Percentiles rank a stretch among this genome's conserved stretches.
phyloP scores from a whole-genome alignment of 2,329 filamentous ascomycete genomes.

The Ceratocystis variospora region DNA sequence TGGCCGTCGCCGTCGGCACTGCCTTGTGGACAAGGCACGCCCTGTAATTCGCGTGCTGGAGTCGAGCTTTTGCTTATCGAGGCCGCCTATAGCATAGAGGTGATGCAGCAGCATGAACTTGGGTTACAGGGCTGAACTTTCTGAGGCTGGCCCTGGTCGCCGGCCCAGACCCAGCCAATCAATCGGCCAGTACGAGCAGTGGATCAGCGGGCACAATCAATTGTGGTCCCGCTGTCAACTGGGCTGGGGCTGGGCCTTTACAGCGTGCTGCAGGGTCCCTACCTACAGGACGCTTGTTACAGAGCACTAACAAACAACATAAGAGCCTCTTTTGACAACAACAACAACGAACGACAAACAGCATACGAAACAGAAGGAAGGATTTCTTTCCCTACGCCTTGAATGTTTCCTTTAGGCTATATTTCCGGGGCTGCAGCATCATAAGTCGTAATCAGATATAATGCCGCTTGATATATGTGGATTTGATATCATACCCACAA shows the following conservation, averaged over 20 bases:
- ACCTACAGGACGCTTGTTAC: not conserved
- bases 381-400: not conserved
- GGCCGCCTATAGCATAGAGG: not conserved
- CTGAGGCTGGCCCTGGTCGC: not conserved
- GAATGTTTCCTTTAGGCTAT: not conserved
- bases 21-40: not conserved
- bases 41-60: not conserved
- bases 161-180: not conserved
- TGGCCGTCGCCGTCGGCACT: too few species aligned
- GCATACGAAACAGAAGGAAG: not conserved
- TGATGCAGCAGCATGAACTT: not conserved
- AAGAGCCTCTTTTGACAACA: not conserved
- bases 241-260: not conserved
- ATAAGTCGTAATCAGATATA: not conserved
- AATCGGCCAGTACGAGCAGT: not conserved
- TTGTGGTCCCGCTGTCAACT: conserved; percentile 17
- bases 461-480: not conserved
- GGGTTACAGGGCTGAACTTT: not conserved
- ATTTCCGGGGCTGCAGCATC: not conserved
- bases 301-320: not conserved
- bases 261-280: not conserved
- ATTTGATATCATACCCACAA: not conserved
- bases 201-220: conserved; percentile 8
- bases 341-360: not conserved
- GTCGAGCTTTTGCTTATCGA: not conserved